phyloP scores from a whole-genome alignment of 768 basidiomycete species.

The Trametes cingulata region DNA sequence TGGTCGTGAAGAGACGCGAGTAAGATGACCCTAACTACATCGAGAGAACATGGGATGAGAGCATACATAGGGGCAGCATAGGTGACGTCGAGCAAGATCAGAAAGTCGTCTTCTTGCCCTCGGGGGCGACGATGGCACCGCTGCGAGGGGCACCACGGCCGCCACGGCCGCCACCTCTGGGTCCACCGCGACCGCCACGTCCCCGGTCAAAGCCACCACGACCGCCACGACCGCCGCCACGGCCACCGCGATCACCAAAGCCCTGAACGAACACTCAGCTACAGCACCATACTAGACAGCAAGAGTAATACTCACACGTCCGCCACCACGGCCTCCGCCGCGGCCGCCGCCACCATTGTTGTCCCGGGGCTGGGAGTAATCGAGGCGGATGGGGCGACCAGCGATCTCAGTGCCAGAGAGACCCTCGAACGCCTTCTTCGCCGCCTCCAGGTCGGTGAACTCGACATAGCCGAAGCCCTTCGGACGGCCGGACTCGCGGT shows the following conservation, averaged over 20 bases:
- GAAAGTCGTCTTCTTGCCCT: slow-evolving; percentile 73
- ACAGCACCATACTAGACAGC: not conserved
- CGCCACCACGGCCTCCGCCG: slow-evolving; percentile 39
- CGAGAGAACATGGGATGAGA: slow-evolving; percentile 6
- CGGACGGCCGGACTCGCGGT: slow-evolving; percentile 84
- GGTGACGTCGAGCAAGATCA: slow-evolving; percentile 2
- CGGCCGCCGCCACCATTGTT: slow-evolving; percentile 52
- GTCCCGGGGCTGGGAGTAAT: slow-evolving; percentile 85
- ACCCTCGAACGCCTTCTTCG: slow-evolving; percentile 77
- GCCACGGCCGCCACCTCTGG: slow-evolving; percentile 42
- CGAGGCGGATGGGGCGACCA: slow-evolving; percentile 79
- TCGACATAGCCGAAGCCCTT: slow-evolving; percentile 99
- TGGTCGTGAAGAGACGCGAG: not conserved
- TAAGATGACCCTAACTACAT: slow-evolving; percentile 9
- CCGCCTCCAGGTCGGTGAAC: slow-evolving; percentile 77
- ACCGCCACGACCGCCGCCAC: slow-evolving; percentile 46
- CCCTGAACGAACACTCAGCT: slow-evolving; percentile 3
- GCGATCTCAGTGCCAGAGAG: slow-evolving; percentile 74
- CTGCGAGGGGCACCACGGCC: slow-evolving; percentile 51
- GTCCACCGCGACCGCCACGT: slow-evolving; percentile 40
- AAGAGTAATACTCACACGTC: slow-evolving; percentile 25
- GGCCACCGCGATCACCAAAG: slow-evolving; percentile 42
- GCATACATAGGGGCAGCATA: not conserved
- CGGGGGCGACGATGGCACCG: slow-evolving; percentile 63
- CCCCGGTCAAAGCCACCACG: slow-evolving; percentile 41